Evolutionary conservation across 306 rosid genomes (phyloP), one percentile per base, ranked within the genome.

Genomic region (Rosa rugosa): DNA sequence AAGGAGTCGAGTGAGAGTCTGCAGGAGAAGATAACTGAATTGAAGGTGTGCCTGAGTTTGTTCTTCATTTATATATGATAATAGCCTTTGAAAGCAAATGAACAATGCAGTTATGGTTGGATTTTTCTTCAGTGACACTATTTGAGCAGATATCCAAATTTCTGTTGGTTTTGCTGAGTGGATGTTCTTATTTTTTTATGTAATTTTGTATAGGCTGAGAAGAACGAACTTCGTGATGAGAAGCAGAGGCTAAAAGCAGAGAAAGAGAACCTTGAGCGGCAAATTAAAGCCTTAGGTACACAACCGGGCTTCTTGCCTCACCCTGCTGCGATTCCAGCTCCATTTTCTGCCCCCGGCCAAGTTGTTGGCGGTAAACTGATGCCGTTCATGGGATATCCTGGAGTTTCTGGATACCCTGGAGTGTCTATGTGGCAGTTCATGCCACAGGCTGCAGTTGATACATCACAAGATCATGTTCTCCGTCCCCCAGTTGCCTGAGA

Each of bases 191-290:
- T 7, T 40, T 2, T 31, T 41, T 0, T 57, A 2, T 23, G 13
- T 41, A 3, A 69, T 47, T 83, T 71, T 80, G 62, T 79, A 40
- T 70, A 95, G 99, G 89, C 86, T 36, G 99, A 95, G 90, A 95
- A 95, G 91, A 95, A 90, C 8, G 99, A 95, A 85, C 92, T 93
- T 79, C 94, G 97, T 7, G 93, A 90, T 41, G 98, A 95, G 93
- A 95, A 95, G 86, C 97, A 90, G 86, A 90, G 83, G 92, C 88
- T 95, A 67, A 93, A 95, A 87, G 79, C 71, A 68, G 93, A 88
- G 80, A 95, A 91, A 83, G 97, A 93, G 62, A 89, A 75, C 53
- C 78, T 93, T 67, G 94, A 95, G 84, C 83, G 59, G 57, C 88
- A 93, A 69, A 69, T 91, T 34, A 91, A 88, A 70, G 67, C 72